Base-by-base conservation (phyloP, 2,329 filamentous ascomycete species). In the Madurella fahalii region DNA sequence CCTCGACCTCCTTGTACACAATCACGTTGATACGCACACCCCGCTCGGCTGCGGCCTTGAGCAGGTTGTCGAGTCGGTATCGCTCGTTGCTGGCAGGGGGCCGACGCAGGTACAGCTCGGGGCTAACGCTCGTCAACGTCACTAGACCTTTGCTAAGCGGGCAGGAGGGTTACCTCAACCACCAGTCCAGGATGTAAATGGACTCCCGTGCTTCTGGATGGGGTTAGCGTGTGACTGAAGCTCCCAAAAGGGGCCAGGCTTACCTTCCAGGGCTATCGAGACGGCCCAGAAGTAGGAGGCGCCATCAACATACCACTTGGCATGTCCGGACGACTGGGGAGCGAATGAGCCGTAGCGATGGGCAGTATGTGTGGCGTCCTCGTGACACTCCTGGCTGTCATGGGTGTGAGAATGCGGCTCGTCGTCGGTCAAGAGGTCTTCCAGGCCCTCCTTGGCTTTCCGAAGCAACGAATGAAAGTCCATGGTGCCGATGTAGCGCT, bases 111-210 rank as follows among this genome's bases (percentile, higher is more conserved):
- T 94, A 96, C 30, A 96, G 75, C 72, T 96, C 92, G 1, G 92
- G 90, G 52, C 86, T 63, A 30, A 31, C 2, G 17, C 20, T 8
- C n/a, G 45, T 30, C 41, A 58, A 25, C 20, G 39, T 34, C 32
- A 39, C 32, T 13, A 42, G 30, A 12, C 50, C 25, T 30, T 42
- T 43, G 25, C 47, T 43, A 40, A 5, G n/a, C 30, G 37, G 31
- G 25, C 20, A 17, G 41, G 30, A 20, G 9, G 25, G 18, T 46
- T 60, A 64, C 62, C 59, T 91, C 60, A 95, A 71, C 90, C 91
- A 95, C 90, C 87, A 94, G 67, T 93, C 89, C 42, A 95, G 74
- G 60, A 95, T 95, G 80, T 87, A 92, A 63, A 95, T 87, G 41
- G 81, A 87, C 63, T 93, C 83, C 60, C 76, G 79, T 2, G 90